These are phyloP conservation scores for Achaetomium macrosporum DNA, from an alignment of 2,329 filamentous ascomycete genomes.

Conservation along the genomic window DNA sequence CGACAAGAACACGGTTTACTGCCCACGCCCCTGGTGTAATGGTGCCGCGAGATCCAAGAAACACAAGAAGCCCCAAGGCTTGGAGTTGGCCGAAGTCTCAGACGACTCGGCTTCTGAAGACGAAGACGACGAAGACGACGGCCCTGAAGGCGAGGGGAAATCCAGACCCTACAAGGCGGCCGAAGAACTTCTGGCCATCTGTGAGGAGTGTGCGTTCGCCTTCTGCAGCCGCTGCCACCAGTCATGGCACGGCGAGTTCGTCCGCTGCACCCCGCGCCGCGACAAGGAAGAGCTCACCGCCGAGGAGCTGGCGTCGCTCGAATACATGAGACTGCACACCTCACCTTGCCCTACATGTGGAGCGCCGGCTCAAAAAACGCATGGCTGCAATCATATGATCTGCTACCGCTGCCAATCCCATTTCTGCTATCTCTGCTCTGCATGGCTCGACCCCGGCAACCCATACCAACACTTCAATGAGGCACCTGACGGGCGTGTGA, in stretches of 20 bases:
- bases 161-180: constrained; percentile 31
- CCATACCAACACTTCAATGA: constrained; percentile 88
- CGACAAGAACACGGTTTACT: constrained; percentile 88
- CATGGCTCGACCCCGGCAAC: constrained; percentile 75
- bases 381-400: constrained; percentile 96
- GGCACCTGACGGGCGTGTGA: constrained; percentile 43
- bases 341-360: constrained; percentile 85
- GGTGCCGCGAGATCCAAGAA: constrained; percentile 74
- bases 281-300: constrained; percentile 65
- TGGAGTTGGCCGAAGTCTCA: constrained; percentile 53
- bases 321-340: constrained; percentile 76
- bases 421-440: constrained; percentile 90
- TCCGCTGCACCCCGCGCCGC: constrained; percentile 60
- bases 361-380: constrained; percentile 79
- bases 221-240: constrained; percentile 68
- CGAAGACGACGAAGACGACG: constrained; percentile 36
- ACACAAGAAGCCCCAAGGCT: constrained; percentile 63
- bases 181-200: constrained; percentile 70
- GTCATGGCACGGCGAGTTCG: constrained; percentile 90
- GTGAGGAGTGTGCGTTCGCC: constrained; percentile 81
- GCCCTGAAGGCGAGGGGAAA: constrained; percentile 17
- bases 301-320: constrained; percentile 80
- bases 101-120: constrained; percentile 37
- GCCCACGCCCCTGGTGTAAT: constrained; percentile 87
- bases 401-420: constrained; percentile 86